Percentiles rank a stretch among this genome's conserved stretches.
Conservation (phyloP, 1,284 basidiomycete species). For the Sphagnurus paluster region DNA sequence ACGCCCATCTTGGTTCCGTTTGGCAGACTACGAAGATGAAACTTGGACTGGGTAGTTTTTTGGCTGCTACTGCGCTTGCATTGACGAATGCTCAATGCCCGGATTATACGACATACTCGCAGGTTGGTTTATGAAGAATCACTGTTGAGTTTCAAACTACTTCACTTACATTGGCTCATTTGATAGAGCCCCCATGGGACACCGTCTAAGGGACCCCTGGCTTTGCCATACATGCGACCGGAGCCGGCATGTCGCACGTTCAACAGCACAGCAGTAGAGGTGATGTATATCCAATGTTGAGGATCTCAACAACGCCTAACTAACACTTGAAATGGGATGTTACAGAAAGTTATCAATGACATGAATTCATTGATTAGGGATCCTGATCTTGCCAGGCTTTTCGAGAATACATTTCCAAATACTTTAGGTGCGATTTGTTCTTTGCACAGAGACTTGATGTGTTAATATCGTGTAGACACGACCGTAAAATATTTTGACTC, state of each 20-base stretch:
- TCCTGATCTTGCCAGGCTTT: conserved; percentile 70
- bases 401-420: conserved; percentile 78
- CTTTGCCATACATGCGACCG: conserved; percentile 71
- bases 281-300: conserved; percentile 25
- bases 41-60: conserved; percentile 24
- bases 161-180: too few relatives aligned
- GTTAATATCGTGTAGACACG: conserved; percentile 48
- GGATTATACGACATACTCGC: conserved; percentile 63
- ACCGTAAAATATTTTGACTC: conserved; percentile 71
- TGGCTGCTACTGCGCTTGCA: conserved; percentile 27
- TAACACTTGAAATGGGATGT: conserved; percentile 2
- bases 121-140: conserved; percentile 38
- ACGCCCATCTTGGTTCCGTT: conserved; percentile 4
- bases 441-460: neutral
- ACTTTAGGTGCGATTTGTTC: conserved; percentile 56
- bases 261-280: conserved; percentile 72
- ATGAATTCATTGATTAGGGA: conserved; percentile 72
- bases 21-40: conserved; percentile 29
- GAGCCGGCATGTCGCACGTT: conserved; percentile 68
- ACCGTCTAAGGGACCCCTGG: conserved; percentile 58
- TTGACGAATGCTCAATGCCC: conserved; percentile 50
- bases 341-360: conserved; percentile 63
- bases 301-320: neutral
- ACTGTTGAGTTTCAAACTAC: too few relatives aligned
- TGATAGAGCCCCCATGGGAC: conserved; percentile 56